Percentiles rank a stretch among this genome's conserved stretches.
phyloP scores from a whole-genome alignment of 106 monocot genomes.

The Apostasia shenzhenica region DNA sequence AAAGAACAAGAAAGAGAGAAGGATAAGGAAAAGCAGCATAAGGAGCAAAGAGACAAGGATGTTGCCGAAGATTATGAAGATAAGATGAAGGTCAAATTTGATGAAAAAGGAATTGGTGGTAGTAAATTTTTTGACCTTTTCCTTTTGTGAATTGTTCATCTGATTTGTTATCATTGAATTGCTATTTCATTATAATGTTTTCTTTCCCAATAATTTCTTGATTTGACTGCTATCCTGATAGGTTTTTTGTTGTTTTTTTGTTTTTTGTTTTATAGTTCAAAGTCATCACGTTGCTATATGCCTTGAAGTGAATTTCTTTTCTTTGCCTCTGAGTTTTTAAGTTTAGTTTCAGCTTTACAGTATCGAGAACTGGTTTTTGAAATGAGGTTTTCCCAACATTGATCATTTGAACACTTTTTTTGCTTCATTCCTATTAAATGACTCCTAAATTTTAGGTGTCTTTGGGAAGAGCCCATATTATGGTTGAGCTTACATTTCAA shows the following conservation, averaged over 20 bases:
- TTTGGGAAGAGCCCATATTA: too few species aligned
- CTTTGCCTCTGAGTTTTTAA: too few species aligned
- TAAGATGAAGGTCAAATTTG: conserved; percentile 29
- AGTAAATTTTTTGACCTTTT: conserved; percentile 23
- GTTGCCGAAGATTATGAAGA: conserved; percentile 36
- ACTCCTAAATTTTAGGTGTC: too few species aligned
- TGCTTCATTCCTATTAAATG: too few species aligned
- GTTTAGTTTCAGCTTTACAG: too few species aligned
- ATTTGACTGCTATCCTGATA: background rate
- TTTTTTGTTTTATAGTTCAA: background rate
- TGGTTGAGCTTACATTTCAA: too few species aligned
- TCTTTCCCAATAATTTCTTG: background rate
- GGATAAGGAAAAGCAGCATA: conserved; percentile 53
- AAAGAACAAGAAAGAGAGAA: conserved; percentile 51
- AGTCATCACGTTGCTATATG: too few species aligned
- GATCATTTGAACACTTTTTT: too few species aligned
- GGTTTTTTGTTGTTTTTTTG: background rate
- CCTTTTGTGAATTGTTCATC: background rate
- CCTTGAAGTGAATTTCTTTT: too few species aligned
- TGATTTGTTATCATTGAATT: background rate
- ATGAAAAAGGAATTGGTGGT: conserved; percentile 43
- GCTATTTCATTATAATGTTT: background rate
- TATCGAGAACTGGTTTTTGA: too few species aligned
- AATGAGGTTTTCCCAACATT: too few species aligned
- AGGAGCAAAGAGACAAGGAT: conserved; percentile 42